Evolutionary conservation across 768 basidiomycete species (phyloP).

Genomic region (Pilatotrama ljubarskyi): DNA sequence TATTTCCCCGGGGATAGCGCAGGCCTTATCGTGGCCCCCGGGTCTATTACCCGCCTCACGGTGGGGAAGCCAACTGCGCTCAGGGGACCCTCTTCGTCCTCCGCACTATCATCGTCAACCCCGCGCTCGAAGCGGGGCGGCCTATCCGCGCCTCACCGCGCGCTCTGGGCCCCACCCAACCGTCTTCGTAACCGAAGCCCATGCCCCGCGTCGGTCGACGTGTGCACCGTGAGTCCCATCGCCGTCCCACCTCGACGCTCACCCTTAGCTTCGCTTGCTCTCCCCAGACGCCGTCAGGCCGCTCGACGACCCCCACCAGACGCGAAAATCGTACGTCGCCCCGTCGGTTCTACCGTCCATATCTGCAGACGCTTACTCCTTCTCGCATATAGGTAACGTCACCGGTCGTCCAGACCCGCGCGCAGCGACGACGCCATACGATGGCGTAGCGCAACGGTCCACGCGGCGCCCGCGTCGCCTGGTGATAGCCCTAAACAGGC

Average conservation of each 20-base stretch:
- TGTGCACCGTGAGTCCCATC: no score
- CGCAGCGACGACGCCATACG: background rate
- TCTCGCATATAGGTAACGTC: background rate
- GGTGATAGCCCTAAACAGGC: background rate
- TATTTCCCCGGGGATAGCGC: background rate
- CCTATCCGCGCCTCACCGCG: no score
- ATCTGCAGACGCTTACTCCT: background rate
- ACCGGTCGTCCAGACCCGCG: background rate
- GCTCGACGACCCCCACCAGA: background rate
- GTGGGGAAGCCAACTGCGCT: conserved; percentile 5
- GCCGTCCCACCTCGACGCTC: no score
- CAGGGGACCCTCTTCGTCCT: background rate
- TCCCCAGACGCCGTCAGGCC: no score
- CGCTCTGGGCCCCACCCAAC: no score
- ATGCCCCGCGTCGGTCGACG: no score
- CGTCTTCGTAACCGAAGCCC: no score
- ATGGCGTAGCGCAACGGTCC: background rate
- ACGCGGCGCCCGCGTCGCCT: background rate
- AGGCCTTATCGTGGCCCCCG: background rate
- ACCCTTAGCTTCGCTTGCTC: no score
- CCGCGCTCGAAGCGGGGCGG: no score
- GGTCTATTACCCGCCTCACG: background rate
- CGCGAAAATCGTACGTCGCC: background rate
- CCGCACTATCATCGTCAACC: no score
- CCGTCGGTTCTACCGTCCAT: background rate